Evolutionary conservation across 148 eudicot genomes (phyloP), one percentile per base, ranked within the genome.

Genomic region (Camellia granthamiana): DNA sequence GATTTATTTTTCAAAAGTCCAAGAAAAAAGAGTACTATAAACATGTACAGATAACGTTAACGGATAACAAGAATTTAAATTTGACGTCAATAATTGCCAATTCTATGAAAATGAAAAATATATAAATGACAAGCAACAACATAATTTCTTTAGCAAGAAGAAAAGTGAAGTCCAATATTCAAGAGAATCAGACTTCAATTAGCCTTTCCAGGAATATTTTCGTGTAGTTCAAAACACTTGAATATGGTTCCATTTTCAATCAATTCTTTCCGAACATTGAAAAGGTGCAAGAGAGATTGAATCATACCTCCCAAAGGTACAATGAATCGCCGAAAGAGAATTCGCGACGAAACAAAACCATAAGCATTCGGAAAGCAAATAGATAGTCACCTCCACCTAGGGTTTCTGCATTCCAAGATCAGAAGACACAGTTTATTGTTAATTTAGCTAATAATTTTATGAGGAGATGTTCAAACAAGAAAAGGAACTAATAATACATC

Each of bases 321-420:
- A 94, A 88, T 47, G 98, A 94, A 69, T 94, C 98, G 30, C 90
- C 88, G 81, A 94, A 94, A 64, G 98, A 92, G 85, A 94, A 91
- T 77, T 94, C 98, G 52, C 98, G 92, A n/a, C 98, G 97, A 84
- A 94, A 94, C 83, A 94, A 89, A 82, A 94, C 98, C 98, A 94
- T 94, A 64, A 94, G 97, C 98, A 94, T 94, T 52, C 98, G 87
- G 85, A 94, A 84, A 84, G 98, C 98, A 87, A 94, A 94, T 41
- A 94, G 84, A 83, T 94, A 94, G 81, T 94, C 96, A 68, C 98
- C 98, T 61, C 94, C 97, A 76, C 98, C 98, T 16, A 94, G 86
- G 69, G 86, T 85, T 70, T 94, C 98, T 94, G 97, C 69, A 77
- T 54, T 64, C 86, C 72, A 52, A 49, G 21, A 65, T 38, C 72